phyloP scores from a whole-genome alignment of 1,139 yeast species.

The Scheffersomyces segobiensis region DNA sequence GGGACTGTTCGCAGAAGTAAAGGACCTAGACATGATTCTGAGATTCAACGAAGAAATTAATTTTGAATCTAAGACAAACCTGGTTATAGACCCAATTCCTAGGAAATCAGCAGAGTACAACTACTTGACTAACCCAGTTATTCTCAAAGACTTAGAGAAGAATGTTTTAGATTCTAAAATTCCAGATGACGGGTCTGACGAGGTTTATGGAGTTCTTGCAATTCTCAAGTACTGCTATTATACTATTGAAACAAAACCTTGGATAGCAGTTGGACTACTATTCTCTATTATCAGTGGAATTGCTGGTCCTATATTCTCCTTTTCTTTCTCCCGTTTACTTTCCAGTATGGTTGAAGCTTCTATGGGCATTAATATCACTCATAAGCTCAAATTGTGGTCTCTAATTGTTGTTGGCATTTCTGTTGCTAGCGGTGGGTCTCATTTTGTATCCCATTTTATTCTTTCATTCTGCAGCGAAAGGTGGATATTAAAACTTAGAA shows the following conservation, averaged over 20 bases:
- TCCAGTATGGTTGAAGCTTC: conserved; percentile 52
- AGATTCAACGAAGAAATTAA: background rate
- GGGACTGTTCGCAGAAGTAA: conserved; percentile 12
- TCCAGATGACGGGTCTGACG: conserved; percentile 2
- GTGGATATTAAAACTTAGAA: conserved; percentile 63
- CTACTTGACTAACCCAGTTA: conserved; percentile 24
- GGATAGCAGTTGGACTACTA: conserved; percentile 52
- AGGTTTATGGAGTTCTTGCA: conserved; percentile 25
- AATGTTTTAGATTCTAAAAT: background rate
- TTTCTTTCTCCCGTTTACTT: conserved; percentile 67
- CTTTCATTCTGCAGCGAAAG: conserved; percentile 64
- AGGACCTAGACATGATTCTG: conserved; percentile 11
- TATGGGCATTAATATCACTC: conserved; percentile 19
- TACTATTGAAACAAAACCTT: conserved; percentile 32
- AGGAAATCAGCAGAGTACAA: conserved; percentile 6
- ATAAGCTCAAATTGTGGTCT: conserved; percentile 63
- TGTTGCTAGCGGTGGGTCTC: conserved; percentile 56
- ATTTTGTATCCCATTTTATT: conserved; percentile 50
- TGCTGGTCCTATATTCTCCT: conserved; percentile 77
- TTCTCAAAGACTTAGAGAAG: conserved; percentile 23
- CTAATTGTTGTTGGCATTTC: conserved; percentile 61
- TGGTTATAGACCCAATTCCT: background rate
- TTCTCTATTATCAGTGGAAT: conserved; percentile 60
- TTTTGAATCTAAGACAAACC: background rate
- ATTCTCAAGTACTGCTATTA: conserved; percentile 38